phyloP scores from a whole-genome alignment of 176 grass and related monocot species.

The Oryza australiensis region DNA sequence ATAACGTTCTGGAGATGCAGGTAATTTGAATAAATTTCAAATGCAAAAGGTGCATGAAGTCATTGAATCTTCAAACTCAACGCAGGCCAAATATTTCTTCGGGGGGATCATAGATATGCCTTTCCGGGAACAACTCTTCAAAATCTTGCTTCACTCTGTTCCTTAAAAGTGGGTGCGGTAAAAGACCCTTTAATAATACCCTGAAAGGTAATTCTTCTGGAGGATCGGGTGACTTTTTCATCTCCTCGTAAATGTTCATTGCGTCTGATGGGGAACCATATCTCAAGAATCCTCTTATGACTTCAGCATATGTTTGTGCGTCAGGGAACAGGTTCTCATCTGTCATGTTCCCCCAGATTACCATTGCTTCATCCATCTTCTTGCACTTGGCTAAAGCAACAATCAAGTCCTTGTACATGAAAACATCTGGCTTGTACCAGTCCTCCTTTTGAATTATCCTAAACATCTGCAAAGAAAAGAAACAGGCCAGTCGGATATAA shows the following conservation, averaged over 20 bases:
- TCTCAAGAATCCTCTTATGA: constrained; percentile 90
- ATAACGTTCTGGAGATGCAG: constrained; percentile 9
- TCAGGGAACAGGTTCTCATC: constrained; percentile 84
- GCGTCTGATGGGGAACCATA: constrained; percentile 90
- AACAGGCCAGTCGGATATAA: neutral
- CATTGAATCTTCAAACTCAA: constrained; percentile 38
- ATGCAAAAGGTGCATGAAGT: neutral
- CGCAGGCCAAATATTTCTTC: constrained; percentile 92
- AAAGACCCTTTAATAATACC: constrained; percentile 85
- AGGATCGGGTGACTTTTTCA: constrained; percentile 85
- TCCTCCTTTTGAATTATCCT: constrained; percentile 86
- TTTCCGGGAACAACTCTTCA: constrained; percentile 87
- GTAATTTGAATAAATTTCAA: constrained; percentile 13
- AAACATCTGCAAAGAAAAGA: constrained; percentile 63
- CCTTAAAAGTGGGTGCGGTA: constrained; percentile 79
- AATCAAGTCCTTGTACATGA: constrained; percentile 93
- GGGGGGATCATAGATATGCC: constrained; percentile 95
- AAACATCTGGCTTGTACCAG: constrained; percentile 98
- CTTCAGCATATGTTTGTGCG: constrained; percentile 84
- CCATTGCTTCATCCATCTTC: constrained; percentile 90
- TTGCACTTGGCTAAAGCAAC: constrained; percentile 78
- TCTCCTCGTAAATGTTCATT: constrained; percentile 96
- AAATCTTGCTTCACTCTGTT: constrained; percentile 98
- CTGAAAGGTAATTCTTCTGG: constrained; percentile 89
- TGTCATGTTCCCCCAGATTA: constrained; percentile 81